Conservation (phyloP, 352 stramenopile genomes). For the Phytophthora uliginosa region DNA sequence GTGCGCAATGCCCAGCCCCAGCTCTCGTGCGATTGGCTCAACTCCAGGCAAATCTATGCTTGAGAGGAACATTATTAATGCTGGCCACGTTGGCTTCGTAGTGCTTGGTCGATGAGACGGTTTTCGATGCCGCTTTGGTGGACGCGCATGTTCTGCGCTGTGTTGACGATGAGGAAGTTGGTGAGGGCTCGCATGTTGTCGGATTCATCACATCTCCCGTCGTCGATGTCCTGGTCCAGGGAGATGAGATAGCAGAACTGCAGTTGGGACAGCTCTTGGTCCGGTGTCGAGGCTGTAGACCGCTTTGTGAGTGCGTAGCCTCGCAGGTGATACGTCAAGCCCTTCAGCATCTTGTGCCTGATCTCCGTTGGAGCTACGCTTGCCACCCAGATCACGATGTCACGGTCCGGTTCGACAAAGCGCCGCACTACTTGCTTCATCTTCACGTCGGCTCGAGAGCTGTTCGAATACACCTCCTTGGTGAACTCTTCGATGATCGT, state of each 20-base stretch:
- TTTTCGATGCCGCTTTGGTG: conserved; percentile 59
- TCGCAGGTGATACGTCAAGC: conserved; percentile 51
- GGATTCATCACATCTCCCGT: conserved; percentile 20
- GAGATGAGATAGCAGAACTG: conserved; percentile 63
- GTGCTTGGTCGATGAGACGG: conserved; percentile 37
- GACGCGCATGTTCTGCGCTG: conserved; percentile 46
- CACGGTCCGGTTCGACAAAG: conserved; percentile 62
- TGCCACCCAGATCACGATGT: conserved; percentile 72
- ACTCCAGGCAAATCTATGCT: background rate
- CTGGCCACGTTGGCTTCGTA: background rate
- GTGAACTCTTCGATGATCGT: conserved; percentile 68
- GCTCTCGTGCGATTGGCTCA: background rate
- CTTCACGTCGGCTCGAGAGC: conserved; percentile 54
- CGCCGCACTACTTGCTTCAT: conserved; percentile 66
- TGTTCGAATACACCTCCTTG: conserved; percentile 61
- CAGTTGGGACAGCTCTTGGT: conserved; percentile 48
- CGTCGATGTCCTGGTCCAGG: conserved; percentile 46
- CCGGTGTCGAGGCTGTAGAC: conserved; percentile 30
- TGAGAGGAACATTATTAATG: background rate
- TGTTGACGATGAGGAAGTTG: conserved; percentile 53
- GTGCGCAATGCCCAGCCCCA: background rate
- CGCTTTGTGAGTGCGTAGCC: conserved; percentile 68
- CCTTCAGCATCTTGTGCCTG: conserved; percentile 46
- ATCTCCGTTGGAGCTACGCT: conserved; percentile 65
- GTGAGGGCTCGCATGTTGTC: conserved; percentile 45